Base-by-base conservation (phyloP, 192 early-diverging fungal species). In the Dispira parvispora region DNA sequence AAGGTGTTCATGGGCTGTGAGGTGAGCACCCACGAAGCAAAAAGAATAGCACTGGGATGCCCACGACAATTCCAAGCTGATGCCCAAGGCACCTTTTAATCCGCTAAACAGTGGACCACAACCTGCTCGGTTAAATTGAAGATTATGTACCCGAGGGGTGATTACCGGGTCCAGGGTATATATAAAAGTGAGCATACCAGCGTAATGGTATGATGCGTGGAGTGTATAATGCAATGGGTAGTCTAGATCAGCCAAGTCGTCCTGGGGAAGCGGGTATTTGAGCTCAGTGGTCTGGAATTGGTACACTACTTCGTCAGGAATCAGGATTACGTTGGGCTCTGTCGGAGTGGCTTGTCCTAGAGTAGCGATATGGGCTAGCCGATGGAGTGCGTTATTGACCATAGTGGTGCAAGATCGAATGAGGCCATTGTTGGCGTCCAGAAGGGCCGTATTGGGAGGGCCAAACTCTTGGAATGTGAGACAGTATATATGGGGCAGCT, bases 391-490 rank as follows among this genome's bases (percentile, higher is more conserved):
- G 21, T 60, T 60, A 13, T 28, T 12, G 8, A 60, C 21, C 57
- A 60, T 27, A 5, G 57, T 60, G 14, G 57, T 60, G 38, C 57
- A 60, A 11, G 57, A 60, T 21, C 57, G 57, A 43, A 60, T 38
- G 0, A 60, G 57, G 14, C 57, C 57, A 18, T 42, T 27, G 57
- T 60, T 60, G 32, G 57, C 26, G 57, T 42, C 57, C 21, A 60
- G 13, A 11, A 60, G 38, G 10, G 57, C 57, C 14, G 57, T 60
- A 60, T 60, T 60, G 14, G 18, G 38, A 14, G 57, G 57, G 26
- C 57, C 57, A 27, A 60, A 60, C 18, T 60, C 57, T 42, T 60
- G 57, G 38, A 60, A 60, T 16, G 57, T 21, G 14, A 60, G 18
- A 21, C 57, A 60, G 38, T n/a, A 27, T 2, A 60, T 18, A 32